A percentile compares a stretch with the other conserved stretches of the same genome.
Conservation (phyloP, 208 protist genomes). For the Trypanosoma platydactyli region DNA sequence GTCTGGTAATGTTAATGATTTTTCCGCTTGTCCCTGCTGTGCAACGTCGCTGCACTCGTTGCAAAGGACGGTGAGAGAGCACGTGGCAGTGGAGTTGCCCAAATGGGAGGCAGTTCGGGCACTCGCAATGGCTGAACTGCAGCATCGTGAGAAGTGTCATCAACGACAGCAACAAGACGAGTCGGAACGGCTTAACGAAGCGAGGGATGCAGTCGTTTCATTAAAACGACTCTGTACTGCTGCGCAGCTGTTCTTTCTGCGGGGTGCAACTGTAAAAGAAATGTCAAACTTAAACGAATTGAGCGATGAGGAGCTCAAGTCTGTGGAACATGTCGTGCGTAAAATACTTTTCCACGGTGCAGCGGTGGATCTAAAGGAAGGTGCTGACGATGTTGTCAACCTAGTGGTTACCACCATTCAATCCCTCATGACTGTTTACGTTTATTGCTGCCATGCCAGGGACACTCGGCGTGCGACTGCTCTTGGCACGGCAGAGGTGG, state of each 20-base stretch:
- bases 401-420: conserved; percentile 9
- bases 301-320: background rate
- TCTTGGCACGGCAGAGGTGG: background rate
- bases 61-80: conserved; percentile 5
- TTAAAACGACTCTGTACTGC: conserved; percentile 21
- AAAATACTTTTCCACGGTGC: conserved; percentile 24
- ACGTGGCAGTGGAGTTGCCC: conserved; percentile 11
- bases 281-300: background rate
- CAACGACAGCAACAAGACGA: background rate
- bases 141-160: conserved; percentile 20
- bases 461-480: background rate
- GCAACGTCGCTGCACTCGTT: conserved; percentile 3
- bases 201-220: background rate
- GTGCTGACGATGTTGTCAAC: background rate
- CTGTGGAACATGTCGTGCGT: conserved; percentile 2
- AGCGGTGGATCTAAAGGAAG: background rate
- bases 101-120: conserved; percentile 25
- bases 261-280: background rate
- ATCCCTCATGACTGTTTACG: conserved; percentile 9
- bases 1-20: background rate
- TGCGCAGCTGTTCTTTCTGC: conserved; percentile 17
- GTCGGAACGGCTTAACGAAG: background rate
- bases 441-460: conserved; percentile 11
- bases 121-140: conserved; percentile 13
- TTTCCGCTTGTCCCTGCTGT: background rate